Percentiles rank a stretch among this genome's conserved stretches.
Evolutionary conservation across 1,284 basidiomycete species (phyloP).

Genomic region (Malassezia vespertilionis): DNA sequence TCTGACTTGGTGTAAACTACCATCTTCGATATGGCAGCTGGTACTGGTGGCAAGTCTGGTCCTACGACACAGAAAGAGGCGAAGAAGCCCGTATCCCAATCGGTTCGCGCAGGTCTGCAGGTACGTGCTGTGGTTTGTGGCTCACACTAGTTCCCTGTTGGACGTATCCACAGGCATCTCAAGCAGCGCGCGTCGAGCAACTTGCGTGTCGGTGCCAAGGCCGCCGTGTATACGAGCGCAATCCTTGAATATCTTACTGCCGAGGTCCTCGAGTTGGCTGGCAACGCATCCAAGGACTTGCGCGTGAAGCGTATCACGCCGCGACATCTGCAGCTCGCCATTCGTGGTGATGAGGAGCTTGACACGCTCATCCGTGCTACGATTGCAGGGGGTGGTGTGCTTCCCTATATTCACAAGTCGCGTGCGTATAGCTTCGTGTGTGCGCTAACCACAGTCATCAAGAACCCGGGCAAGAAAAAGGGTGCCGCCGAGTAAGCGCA

Average conservation of each 20-base stretch:
- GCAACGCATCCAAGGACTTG: constrained; percentile 92
- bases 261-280: constrained; percentile 77
- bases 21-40: constrained; percentile 5
- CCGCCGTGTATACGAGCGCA: constrained; percentile 80
- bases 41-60: constrained; percentile 16
- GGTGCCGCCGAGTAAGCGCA: constrained; percentile 7
- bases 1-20: constrained; percentile 8
- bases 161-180: constrained; percentile 87
- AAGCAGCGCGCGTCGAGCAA: constrained; percentile 87
- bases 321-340: constrained; percentile 80
- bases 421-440: constrained; percentile 17
- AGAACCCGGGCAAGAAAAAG: constrained; percentile 19
- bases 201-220: constrained; percentile 81
- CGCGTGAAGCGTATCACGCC: constrained; percentile 93
- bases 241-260: constrained; percentile 83
- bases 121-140: too few species aligned
- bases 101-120: constrained; percentile 16
- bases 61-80: constrained; percentile 13
- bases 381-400: constrained; percentile 69
- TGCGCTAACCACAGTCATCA: constrained; percentile 15
- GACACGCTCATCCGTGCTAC: constrained; percentile 53
- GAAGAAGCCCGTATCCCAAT: constrained; percentile 16
- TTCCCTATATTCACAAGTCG: constrained; percentile 89
- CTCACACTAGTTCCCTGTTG: constrained; percentile 65
- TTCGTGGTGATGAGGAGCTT: constrained; percentile 88